Evolutionary conservation across 306 rosid genomes (phyloP).

Genomic region (Rubus parviflorus): DNA sequence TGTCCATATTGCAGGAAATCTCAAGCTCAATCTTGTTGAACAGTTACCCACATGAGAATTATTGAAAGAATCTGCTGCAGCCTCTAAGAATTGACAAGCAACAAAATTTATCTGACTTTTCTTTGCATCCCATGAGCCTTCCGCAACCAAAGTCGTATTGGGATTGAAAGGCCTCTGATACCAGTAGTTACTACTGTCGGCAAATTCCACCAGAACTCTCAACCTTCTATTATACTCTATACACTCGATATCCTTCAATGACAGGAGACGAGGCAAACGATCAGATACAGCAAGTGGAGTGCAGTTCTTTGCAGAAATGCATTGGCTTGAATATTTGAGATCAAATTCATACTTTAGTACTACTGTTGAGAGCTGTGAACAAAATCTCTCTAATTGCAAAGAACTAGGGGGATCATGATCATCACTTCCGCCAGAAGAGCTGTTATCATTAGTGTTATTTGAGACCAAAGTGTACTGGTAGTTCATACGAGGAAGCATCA

Average conservation of each 20-base stretch:
- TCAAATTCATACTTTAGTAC: constrained; percentile 7
- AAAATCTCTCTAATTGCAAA: constrained; percentile 16
- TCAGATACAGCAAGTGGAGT: constrained; percentile 33
- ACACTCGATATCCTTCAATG: constrained; percentile 37
- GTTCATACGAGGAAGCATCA: constrained; percentile 40
- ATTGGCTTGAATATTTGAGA: constrained; percentile 43
- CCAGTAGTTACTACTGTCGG: neutral
- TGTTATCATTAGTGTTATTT: neutral
- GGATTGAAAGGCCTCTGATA: constrained; percentile 30
- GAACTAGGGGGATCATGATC: constrained; percentile 17
- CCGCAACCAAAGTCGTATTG: constrained; percentile 41
- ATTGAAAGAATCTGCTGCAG: constrained; percentile 25
- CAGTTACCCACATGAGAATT: constrained; percentile 48
- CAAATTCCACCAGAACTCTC: constrained; percentile 38
- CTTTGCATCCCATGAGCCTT: constrained; percentile 60
- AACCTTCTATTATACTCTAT: constrained; percentile 9
- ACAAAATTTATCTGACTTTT: constrained; percentile 31
- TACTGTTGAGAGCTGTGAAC: constrained; percentile 20
- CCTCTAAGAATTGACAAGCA: constrained; percentile 38
- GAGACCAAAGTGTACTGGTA: constrained; percentile 41
- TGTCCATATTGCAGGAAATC: constrained; percentile 49
- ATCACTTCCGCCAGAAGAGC: constrained; percentile 21
- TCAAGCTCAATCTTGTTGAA: constrained; percentile 45
- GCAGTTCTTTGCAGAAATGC: constrained; percentile 42
- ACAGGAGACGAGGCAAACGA: constrained; percentile 29